A percentile compares a stretch with the other conserved stretches of the same genome.
Evolutionary conservation across 768 basidiomycete species (phyloP).

Genomic region (Coprinopsis cinerea): DNA sequence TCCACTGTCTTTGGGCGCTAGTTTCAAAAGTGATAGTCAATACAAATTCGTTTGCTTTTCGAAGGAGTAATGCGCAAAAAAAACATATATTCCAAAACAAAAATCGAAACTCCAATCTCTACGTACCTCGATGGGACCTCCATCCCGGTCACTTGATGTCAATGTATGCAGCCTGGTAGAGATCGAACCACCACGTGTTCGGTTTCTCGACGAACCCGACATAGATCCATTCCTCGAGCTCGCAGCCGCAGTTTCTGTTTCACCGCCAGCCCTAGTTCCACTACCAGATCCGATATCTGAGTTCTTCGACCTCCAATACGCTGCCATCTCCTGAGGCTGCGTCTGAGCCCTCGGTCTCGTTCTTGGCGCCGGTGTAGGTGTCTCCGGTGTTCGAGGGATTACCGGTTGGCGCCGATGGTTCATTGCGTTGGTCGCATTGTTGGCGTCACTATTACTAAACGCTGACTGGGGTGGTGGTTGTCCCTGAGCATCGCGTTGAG

Average conservation of each 20-base stretch:
- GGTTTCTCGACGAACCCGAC: too few relatives aligned
- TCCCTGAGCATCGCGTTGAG: background rate
- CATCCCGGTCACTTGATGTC: too few relatives aligned
- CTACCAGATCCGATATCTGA: too few relatives aligned
- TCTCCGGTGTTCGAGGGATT: background rate
- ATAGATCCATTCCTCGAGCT: background rate
- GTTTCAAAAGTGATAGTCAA: background rate
- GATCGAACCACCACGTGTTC: too few relatives aligned
- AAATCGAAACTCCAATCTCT: background rate
- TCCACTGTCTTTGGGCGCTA: slow-evolving; percentile 1
- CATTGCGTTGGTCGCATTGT: background rate
- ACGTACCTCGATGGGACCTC: background rate
- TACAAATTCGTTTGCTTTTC: too few relatives aligned
- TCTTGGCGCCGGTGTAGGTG: background rate
- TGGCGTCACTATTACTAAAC: too few relatives aligned
- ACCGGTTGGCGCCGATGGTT: background rate
- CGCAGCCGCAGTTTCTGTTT: background rate
- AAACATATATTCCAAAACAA: background rate
- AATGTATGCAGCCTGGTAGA: too few relatives aligned
- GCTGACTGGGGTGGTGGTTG: too few relatives aligned
- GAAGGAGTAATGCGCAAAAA: too few relatives aligned
- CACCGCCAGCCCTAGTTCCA: too few relatives aligned
- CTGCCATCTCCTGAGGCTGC: slow-evolving; percentile 1
- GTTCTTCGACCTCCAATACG: background rate
- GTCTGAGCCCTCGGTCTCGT: background rate